Evolutionary conservation across 495 filamentous ascomycete genomes (phyloP), one percentile per base, ranked within the genome.

Genomic region (Trichoderma reesei): DNA sequence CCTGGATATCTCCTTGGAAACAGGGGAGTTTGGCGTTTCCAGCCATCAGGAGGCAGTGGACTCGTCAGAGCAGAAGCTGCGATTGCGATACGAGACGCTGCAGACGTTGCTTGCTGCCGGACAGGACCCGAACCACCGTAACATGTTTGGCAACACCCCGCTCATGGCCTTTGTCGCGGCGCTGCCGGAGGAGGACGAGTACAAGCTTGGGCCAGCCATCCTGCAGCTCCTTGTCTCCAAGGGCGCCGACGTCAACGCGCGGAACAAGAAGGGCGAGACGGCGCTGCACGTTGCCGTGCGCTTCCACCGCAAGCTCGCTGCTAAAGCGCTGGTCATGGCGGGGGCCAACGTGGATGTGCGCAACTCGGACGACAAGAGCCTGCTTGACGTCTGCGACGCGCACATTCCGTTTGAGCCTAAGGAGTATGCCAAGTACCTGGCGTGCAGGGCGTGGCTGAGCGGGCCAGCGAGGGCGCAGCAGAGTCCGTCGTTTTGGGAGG

Each of bases 221-320:
- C 66, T 79, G 18, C 67, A 70, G 46, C 69, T 70, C 3, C 67
- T 81, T 0, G 36, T 74, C 2, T 16, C 59, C 10, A 63, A 71
- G 0, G 68, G 68, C 3, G 75, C 72, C 8, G 65, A 69, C 31
- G 54, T 79, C 3, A 74, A 81, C 38, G 67, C 67, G 54, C 75
- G 79, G 1, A 81, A 81, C 62, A 67, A 78, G 10, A 59, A 68
- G 0, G 80, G 80, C 16, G 78, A 82, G 65, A 82, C 78, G 1
- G 69, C 78, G 5, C 69, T 81, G 39, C 72, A 80, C 56, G 63
- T 81, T 7, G 78, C 80, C 16, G 77, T 76, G 6, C 66, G 75
- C 7, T 65, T 76, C 8, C 78, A 79, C 18, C 69, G 76, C 18
- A 78, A 77, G 67, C 68, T 78, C 1, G 79, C 80, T 10, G 63